These are phyloP conservation scores for Lipomyces oligophaga DNA, from an alignment of 805 yeast species.

Conservation along the genomic window DNA sequence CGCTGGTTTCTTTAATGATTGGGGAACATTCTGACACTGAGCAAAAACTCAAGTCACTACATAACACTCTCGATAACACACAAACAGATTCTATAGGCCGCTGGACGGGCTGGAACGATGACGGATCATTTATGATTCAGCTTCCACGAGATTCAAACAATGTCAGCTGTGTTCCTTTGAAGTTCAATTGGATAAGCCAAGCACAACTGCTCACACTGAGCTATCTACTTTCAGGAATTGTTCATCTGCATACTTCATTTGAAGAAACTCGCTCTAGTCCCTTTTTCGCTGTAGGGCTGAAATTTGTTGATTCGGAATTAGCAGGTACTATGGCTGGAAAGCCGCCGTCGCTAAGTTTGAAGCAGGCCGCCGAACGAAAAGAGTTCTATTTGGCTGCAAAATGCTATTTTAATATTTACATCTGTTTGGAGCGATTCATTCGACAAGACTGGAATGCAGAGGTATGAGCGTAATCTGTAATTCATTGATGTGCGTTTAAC, in stretches of 20 bases:
- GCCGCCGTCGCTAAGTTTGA: slow-evolving; percentile 7
- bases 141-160: slow-evolving; percentile 13
- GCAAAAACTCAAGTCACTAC: slow-evolving; percentile 7
- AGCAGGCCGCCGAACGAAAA: slow-evolving; percentile 6
- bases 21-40: slow-evolving; percentile 3
- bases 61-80: slow-evolving; percentile 14
- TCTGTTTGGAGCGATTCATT: slow-evolving; percentile 18
- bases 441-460: slow-evolving; percentile 15
- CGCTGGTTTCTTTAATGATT: neutral
- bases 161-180: slow-evolving; percentile 5
- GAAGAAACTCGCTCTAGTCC: slow-evolving; percentile 10
- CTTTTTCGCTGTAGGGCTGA: slow-evolving; percentile 12
- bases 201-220: slow-evolving; percentile 15
- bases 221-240: slow-evolving; percentile 18
- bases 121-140: slow-evolving; percentile 16
- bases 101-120: slow-evolving; percentile 22
- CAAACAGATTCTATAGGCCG: slow-evolving; percentile 6
- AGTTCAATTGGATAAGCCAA: slow-evolving; percentile 22
- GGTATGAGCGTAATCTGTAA: neutral
- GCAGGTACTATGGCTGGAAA: neutral
- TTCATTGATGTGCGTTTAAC: neutral
- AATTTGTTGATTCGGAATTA: slow-evolving; percentile 7
- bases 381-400: slow-evolving; percentile 6
- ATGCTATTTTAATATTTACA: slow-evolving; percentile 4
- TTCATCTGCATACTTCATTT: neutral